These are phyloP conservation scores for Jimgerdemannia flammicorona DNA, from an alignment of 192 early-diverging fungal genomes.

Conservation along the genomic window DNA sequence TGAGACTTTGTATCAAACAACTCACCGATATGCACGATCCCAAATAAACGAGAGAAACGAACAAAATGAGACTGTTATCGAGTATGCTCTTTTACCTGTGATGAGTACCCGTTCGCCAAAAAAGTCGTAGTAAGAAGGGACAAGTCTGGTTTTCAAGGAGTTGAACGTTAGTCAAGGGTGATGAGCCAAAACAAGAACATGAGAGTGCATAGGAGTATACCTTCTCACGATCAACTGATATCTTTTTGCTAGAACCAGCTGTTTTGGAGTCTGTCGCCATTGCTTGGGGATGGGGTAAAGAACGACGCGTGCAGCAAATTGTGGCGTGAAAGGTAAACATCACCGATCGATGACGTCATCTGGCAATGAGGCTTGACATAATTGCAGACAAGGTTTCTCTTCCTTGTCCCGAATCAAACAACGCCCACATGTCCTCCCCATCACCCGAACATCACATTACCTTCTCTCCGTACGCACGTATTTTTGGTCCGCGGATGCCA, in stretches of 20 bases:
- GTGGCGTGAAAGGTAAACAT: too few relatives aligned
- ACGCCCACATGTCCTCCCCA: too few relatives aligned
- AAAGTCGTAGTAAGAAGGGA: slow-evolving; percentile 57
- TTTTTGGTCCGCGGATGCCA: too few relatives aligned
- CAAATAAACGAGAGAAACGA: not conserved
- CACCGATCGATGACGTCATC: too few relatives aligned
- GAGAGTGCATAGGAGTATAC: not conserved
- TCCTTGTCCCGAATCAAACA: too few relatives aligned
- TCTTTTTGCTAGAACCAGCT: not conserved
- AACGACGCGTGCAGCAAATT: too few relatives aligned
- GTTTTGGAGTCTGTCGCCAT: not conserved
- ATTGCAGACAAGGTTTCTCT: too few relatives aligned
- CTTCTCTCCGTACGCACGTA: too few relatives aligned
- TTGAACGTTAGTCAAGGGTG: not conserved
- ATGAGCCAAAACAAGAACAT: not conserved
- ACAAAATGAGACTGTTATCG: not conserved
- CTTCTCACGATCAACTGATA: not conserved
- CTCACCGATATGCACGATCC: not conserved
- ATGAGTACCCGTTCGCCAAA: slow-evolving; percentile 33
- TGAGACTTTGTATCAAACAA: too few relatives aligned
- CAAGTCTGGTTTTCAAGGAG: slow-evolving; percentile 25
- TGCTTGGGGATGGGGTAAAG: too few relatives aligned
- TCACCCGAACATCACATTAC: too few relatives aligned
- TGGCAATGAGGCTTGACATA: too few relatives aligned
- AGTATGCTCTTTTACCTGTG: slow-evolving; percentile 19